phyloP scores from a whole-genome alignment of 1,284 basidiomycete species.

The Leccinum olivaceoglutinosum region DNA sequence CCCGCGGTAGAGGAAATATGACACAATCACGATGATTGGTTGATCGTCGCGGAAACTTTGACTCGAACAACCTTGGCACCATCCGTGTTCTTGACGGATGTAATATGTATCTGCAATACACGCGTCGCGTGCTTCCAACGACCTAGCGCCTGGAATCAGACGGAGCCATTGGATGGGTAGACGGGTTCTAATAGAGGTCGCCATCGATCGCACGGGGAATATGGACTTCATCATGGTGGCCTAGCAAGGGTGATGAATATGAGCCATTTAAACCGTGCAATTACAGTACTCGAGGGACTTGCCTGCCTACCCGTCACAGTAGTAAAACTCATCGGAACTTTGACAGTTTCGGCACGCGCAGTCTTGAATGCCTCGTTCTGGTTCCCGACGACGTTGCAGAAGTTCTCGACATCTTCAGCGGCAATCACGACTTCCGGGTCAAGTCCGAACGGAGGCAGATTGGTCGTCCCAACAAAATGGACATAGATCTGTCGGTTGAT shows the following conservation, averaged over 20 bases:
- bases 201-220: conserved; percentile 91
- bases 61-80: conserved; percentile 94
- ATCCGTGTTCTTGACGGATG: conserved; percentile 87
- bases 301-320: conserved; percentile 98
- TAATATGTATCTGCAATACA: conserved; percentile 76
- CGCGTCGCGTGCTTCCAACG: conserved; percentile 81
- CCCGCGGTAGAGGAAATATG: conserved; percentile 95
- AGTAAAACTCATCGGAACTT: conserved; percentile 97
- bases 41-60: conserved; percentile 67
- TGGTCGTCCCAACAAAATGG: conserved; percentile 72
- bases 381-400: conserved; percentile 93
- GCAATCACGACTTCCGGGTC: conserved; percentile 82
- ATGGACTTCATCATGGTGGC: conserved; percentile 91
- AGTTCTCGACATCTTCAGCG: conserved; percentile 74
- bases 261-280: conserved; percentile 9
- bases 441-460: conserved; percentile 55
- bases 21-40: conserved; percentile 87
- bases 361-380: conserved; percentile 88
- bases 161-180: conserved; percentile 94
- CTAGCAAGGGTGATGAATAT: conserved; percentile 35
- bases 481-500: conserved; percentile 83
- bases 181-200: conserved; percentile 88
- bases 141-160: conserved; percentile 72
- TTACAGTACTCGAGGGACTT: conserved; percentile 24
- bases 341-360: conserved; percentile 60